phyloP scores from a whole-genome alignment of 2,329 filamentous ascomycete genomes.

The Phyllosticta citrichinensis region DNA sequence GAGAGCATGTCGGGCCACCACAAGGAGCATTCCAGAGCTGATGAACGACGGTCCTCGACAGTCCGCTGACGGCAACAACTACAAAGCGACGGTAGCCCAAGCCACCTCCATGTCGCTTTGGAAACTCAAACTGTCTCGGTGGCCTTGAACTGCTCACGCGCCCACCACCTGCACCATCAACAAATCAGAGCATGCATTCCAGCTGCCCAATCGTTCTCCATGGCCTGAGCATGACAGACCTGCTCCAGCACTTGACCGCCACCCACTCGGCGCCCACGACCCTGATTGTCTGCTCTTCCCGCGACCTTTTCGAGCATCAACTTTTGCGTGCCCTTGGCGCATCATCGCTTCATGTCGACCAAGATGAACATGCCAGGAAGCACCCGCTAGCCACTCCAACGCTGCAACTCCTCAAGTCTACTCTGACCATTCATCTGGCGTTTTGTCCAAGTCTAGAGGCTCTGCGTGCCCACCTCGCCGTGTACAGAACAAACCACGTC shows the following conservation, averaged over 20 bases:
- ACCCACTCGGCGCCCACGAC: constrained; percentile 49
- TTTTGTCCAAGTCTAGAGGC: constrained; percentile 70
- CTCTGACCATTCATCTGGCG: constrained; percentile 56
- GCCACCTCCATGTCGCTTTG: neutral
- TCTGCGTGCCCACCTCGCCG: constrained; percentile 60
- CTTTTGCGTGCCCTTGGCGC: constrained; percentile 26
- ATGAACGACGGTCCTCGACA: neutral
- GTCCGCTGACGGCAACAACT: neutral
- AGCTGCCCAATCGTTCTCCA: constrained; percentile 25
- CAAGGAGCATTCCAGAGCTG: neutral
- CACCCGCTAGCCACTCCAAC: constrained; percentile 48
- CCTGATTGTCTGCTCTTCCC: constrained; percentile 60
- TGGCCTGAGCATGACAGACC: constrained; percentile 30
- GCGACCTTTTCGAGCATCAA: constrained; percentile 52
- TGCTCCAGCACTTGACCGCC: constrained; percentile 54
- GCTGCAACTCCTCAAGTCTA: constrained; percentile 58
- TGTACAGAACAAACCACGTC: neutral
- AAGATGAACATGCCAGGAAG: neutral
- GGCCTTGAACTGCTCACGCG: neutral
- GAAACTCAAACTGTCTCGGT: neutral
- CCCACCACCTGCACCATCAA: constrained; percentile 2
- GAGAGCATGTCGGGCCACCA: neutral
- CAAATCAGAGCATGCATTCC: constrained; percentile 14
- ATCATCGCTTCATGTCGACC: neutral
- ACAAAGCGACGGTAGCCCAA: neutral